These are phyloP conservation scores for Claviceps arundinis DNA, from an alignment of 2,329 filamentous ascomycete species.

Conservation along the genomic window DNA sequence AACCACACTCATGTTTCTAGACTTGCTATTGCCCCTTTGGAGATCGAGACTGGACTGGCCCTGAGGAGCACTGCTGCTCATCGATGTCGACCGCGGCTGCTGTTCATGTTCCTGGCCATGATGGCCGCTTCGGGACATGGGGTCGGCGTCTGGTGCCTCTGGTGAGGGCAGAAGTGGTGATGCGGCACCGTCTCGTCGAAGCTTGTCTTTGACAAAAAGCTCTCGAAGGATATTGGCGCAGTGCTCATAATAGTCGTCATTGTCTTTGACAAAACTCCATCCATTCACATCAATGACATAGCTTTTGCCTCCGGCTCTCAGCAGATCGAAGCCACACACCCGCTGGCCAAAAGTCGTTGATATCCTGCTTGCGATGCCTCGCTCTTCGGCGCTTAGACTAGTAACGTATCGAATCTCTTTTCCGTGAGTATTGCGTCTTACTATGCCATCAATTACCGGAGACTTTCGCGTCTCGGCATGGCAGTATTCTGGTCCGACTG, in stretches of 20 bases:
- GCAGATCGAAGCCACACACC: constrained; percentile 89
- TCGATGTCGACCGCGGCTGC: constrained; percentile 9
- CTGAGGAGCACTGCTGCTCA: constrained; percentile 16
- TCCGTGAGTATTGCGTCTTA: constrained; percentile 89
- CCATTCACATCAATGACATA: constrained; percentile 99
- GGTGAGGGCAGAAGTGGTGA: constrained; percentile 39
- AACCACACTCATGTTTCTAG: constrained; percentile 14
- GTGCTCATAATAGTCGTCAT: constrained; percentile 94
- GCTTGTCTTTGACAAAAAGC: constrained; percentile 73
- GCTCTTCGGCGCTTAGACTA: constrained; percentile 65
- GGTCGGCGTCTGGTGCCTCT: constrained; percentile 29
- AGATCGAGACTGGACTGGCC: constrained; percentile 8
- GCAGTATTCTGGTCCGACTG: constrained; percentile 82
- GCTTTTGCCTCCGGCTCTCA: constrained; percentile 78
- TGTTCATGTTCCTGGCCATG: constrained; percentile 28
- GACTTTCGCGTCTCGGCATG: constrained; percentile 96
- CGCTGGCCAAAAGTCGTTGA: constrained; percentile 84
- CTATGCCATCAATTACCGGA: constrained; percentile 89
- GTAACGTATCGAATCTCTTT: constrained; percentile 97
- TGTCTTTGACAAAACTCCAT: constrained; percentile 99
- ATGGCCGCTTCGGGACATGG: constrained; percentile 20
- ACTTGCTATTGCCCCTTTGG: constrained; percentile 12
- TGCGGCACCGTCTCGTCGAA: constrained; percentile 47
- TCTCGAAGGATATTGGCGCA: constrained; percentile 75
- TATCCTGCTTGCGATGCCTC: constrained; percentile 77